Base-by-base conservation (phyloP, 768 basidiomycete species). In the Holtermannia corniformis region DNA sequence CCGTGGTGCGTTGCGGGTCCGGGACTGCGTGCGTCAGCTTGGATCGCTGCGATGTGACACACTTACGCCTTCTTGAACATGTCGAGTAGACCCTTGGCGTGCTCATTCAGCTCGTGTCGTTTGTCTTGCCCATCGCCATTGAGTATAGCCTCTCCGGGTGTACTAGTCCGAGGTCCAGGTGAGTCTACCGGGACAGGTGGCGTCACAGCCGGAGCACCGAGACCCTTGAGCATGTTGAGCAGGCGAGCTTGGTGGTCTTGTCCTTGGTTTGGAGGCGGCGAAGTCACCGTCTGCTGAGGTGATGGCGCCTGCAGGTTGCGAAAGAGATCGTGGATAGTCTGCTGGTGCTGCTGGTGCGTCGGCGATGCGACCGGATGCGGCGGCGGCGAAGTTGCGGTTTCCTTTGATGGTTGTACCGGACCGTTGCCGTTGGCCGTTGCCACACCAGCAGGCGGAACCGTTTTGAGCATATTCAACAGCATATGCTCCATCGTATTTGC, bases 261-360 rank as follows among this genome's bases (percentile, higher is more conserved):
- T 7, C 19, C 26, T 5, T 24, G 14, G n/a, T n/a, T 19, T 4
- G 27, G 14, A 32, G 47, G 47, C 10, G 45, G 4, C 23, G 43
- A 50, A 51, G 41, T 4, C 11, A 27, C 25, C 22, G 44, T n/a
- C 47, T 47, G 51, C 23, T 44, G 50, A 26, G n/a, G 13, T 20
- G 42, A 27, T 44, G 44, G 47, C 7, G 5, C 42, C n/a, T 10
- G 19, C n/a, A 37, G 50, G 45, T n/a, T 52, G 37, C 21, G 46
- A 47, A 53, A 54, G 40, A 41, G 55, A 48, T 24, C 54, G 44
- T 23, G 59, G 50, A 27, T 50, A 24, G 42, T 59, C 55, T 58
- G 61, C 54, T 62, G 64, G 21, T 64, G 49, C 45, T 67, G 60
- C 7, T 46, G 41, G 12, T 64, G 46, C 2, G 65, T 59, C 2